Evolutionary conservation across 768 basidiomycete genomes (phyloP), one percentile per base, ranked within the genome.

Genomic region (Lentinula sp.): DNA sequence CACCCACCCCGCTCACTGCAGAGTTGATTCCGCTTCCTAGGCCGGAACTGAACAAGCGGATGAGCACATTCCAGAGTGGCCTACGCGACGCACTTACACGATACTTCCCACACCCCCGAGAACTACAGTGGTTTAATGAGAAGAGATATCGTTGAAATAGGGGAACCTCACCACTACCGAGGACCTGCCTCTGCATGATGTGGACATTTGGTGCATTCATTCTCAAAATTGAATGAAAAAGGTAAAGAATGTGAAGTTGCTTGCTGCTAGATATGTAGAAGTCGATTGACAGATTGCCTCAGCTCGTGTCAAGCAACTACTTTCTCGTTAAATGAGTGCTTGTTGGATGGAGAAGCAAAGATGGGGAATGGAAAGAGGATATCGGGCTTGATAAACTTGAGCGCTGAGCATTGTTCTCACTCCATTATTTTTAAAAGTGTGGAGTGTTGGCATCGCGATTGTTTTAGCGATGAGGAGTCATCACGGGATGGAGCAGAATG

Each of bases 371-470:
- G 5, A 20, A 46, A 36, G 4, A 39, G 13, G 2, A 16, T 43
- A 28, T 10, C 20, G 46, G 20, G 18, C 46, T 48, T 48, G 18
- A 32, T 57, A 33, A 33, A 36, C 33, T 36, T 4, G 1, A 23
- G 42, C 28, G 20, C 41, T 1, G 8, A 43, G 23, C 32, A 37
- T 59, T 59, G 35, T 59, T 57, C 57, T 46, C 45, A 59, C 57
- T 59, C 57, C 57, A 59, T 35, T 28, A 42, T 13, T 35, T 35
- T 33, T 37, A 23, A 13, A 39, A 56, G 18, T 23, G 57, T 59
- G 57, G 57, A 59, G 57, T 46, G 57, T 59, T 59, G 57, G 57
- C 57, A 59, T 59, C 57, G 57, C 20, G 57, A 59, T 48, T 37
- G 32, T 23, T 46, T 18, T 49, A 48, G 32, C 57, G 46, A 56